A percentile compares a stretch with the other conserved stretches of the same genome.
Evolutionary conservation across 2,329 filamentous ascomycete species (phyloP).

Genomic region (Cladophialophora chaetospira): DNA sequence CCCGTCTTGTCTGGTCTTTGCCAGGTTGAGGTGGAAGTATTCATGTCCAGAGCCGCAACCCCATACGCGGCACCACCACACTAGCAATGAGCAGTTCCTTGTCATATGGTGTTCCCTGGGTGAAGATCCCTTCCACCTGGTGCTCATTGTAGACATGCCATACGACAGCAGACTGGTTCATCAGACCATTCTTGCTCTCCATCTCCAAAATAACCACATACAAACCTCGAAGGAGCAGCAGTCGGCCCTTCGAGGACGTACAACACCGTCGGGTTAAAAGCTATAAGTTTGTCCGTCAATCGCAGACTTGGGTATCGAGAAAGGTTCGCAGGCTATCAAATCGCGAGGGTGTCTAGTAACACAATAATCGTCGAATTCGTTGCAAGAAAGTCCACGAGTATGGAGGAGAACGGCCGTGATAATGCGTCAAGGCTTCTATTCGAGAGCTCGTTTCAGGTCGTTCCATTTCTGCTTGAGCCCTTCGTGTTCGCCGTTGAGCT

Average conservation of each 20-base stretch:
- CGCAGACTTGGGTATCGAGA: constrained; percentile 2
- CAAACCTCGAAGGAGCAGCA: background rate
- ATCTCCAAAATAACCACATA: constrained; percentile 3
- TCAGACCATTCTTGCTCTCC: no score
- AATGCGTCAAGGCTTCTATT: constrained; percentile 32
- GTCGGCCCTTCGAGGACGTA: background rate
- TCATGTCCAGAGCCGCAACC: background rate
- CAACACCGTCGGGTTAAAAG: background rate
- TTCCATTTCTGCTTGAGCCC: constrained; percentile 74
- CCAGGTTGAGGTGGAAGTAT: background rate
- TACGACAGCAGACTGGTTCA: no score
- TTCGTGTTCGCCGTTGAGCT: constrained; percentile 72
- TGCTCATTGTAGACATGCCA: no score
- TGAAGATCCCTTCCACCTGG: no score
- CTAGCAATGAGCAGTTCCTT: no score
- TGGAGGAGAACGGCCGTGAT: background rate
- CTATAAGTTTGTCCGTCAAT: background rate
- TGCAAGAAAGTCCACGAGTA: background rate
- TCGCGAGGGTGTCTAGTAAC: no score
- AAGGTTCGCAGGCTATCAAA: background rate
- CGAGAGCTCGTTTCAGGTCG: constrained; percentile 64
- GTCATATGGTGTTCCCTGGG: no score
- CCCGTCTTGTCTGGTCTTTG: no score
- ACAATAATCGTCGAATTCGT: background rate
- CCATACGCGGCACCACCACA: no score